Evolutionary conservation across 2,329 filamentous ascomycete species (phyloP).

Genomic region (Nemania sp.): DNA sequence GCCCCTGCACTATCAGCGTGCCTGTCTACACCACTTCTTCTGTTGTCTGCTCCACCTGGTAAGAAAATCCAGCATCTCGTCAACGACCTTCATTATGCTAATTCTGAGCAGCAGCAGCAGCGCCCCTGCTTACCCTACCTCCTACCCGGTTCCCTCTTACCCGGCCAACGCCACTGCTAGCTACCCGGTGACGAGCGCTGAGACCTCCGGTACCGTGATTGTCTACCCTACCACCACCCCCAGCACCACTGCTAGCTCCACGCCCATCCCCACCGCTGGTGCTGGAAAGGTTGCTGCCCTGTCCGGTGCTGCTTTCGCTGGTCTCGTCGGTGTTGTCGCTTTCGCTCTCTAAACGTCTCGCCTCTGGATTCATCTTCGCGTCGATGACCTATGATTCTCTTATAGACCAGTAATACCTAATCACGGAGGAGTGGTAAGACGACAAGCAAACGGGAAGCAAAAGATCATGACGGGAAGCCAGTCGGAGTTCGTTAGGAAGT

Average conservation of each 20-base stretch:
- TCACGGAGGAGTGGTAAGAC: slow-evolving; percentile 50
- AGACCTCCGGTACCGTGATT: slow-evolving; percentile 29
- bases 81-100: slow-evolving; percentile 32
- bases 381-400: slow-evolving; percentile 27
- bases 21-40: slow-evolving; percentile 65
- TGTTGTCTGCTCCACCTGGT: slow-evolving; percentile 55
- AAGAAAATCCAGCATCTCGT: slow-evolving; percentile 32
- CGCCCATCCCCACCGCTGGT: slow-evolving; percentile 63
- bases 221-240: slow-evolving; percentile 38
- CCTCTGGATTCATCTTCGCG: slow-evolving; percentile 39
- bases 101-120: slow-evolving; percentile 35
- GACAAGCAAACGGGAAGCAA: slow-evolving; percentile 49
- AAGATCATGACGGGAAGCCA: slow-evolving; percentile 55
- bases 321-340: slow-evolving; percentile 70
- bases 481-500: slow-evolving; percentile 47
- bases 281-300: slow-evolving; percentile 68
- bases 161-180: slow-evolving; percentile 40
- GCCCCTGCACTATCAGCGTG: slow-evolving; percentile 76
- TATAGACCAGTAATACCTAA: slow-evolving; percentile 37
- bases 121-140: slow-evolving; percentile 42
- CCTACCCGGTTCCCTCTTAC: slow-evolving; percentile 51
- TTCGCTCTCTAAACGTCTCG: slow-evolving; percentile 65
- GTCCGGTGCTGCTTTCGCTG: slow-evolving; percentile 70
- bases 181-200: slow-evolving; percentile 27
- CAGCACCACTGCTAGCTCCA: slow-evolving; percentile 45